These are phyloP conservation scores for Cryptosporidium ubiquitum DNA, from an alignment of 169 alveolate genomes.

Conservation along the genomic window DNA sequence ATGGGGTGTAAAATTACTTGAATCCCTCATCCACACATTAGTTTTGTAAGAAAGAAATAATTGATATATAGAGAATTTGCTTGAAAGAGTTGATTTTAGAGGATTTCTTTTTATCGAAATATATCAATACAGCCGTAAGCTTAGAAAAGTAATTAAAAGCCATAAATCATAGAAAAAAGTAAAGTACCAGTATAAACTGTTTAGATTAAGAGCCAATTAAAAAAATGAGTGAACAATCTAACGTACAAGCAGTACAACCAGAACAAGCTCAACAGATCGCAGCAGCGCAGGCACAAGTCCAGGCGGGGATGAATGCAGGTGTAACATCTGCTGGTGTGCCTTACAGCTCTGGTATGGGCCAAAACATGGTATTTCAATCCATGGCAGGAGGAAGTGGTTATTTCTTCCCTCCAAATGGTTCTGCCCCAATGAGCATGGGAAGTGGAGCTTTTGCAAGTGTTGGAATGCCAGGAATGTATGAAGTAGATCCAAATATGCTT, in stretches of 20 bases:
- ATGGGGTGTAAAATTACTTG: conserved; percentile 60
- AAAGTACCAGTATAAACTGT: background rate
- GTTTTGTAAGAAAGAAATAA: background rate
- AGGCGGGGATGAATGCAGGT: conserved; percentile 30
- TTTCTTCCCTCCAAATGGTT: conserved; percentile 63
- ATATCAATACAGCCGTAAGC: background rate
- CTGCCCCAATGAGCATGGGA: conserved; percentile 65
- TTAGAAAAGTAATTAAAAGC: background rate
- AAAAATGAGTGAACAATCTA: conserved; percentile 62
- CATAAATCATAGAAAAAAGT: background rate
- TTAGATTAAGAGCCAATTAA: background rate
- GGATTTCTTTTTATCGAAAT: background rate
- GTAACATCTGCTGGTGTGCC: conserved; percentile 49
- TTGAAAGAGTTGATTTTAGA: background rate
- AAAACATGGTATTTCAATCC: conserved; percentile 55
- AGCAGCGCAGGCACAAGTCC: conserved; percentile 38
- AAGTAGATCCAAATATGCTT: conserved; percentile 54
- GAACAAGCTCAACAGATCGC: conserved; percentile 46
- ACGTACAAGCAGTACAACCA: conserved; percentile 34
- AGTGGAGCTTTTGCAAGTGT: conserved; percentile 65
- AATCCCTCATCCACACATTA: conserved; percentile 57
- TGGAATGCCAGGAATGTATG: conserved; percentile 74
- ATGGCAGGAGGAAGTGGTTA: conserved; percentile 70
- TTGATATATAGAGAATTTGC: background rate
- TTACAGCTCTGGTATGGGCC: conserved; percentile 48